A percentile compares a stretch with the other conserved stretches of the same genome.
phyloP scores from a whole-genome alignment of 2,329 filamentous ascomycete species.

The Nemania abortiva region DNA sequence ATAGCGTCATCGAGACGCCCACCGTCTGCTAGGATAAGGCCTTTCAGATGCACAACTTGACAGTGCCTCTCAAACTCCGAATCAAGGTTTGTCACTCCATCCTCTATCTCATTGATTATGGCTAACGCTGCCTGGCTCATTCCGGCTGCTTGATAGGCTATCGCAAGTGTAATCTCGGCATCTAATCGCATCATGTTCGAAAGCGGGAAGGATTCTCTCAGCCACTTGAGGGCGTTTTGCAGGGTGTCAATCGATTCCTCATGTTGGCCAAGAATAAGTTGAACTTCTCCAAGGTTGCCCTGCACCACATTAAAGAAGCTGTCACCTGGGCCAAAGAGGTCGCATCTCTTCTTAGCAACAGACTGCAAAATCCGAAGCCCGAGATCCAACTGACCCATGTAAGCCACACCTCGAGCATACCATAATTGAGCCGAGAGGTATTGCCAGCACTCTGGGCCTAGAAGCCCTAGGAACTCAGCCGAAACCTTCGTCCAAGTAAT shows the following conservation, averaged over 20 bases:
- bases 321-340: slow-evolving; percentile 4
- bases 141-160: slow-evolving; percentile 6
- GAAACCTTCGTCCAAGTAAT: background rate
- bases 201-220: background rate
- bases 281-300: slow-evolving; percentile 9
- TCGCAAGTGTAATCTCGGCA: slow-evolving; percentile 8
- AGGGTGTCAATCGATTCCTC: background rate
- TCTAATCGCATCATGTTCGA: background rate
- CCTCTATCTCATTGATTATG: slow-evolving; percentile 5
- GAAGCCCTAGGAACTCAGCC: background rate
- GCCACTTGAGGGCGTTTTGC: background rate
- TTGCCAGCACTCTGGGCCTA: slow-evolving; percentile 7
- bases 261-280: background rate
- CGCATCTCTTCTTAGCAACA: background rate
- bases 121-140: background rate
- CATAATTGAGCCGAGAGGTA: slow-evolving; percentile 9
- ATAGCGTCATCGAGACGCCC: background rate
- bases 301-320: slow-evolving; percentile 2
- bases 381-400: background rate
- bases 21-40: background rate
- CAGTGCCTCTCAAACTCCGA: slow-evolving; percentile 9
- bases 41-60: slow-evolving; percentile 9
- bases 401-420: background rate
- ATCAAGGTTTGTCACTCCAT: background rate
- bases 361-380: slow-evolving; percentile 2